phyloP scores from a whole-genome alignment of 1,284 basidiomycete genomes.

The Naganishia cerealis region DNA sequence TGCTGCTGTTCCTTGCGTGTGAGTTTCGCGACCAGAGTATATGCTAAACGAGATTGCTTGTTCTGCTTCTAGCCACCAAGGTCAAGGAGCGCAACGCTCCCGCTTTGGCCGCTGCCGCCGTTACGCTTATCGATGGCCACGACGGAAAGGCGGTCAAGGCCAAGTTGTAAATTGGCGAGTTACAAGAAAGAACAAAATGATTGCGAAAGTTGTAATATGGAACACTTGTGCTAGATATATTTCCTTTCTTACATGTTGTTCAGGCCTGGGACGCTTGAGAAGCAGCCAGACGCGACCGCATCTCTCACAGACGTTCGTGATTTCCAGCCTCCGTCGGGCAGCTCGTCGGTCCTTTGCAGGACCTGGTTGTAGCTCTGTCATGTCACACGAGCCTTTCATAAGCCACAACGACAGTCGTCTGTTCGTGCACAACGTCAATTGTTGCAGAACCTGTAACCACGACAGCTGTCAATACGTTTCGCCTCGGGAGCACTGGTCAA shows the following conservation, averaged over 20 bases:
- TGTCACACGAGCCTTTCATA: too few species aligned
- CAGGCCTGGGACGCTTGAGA: too few species aligned
- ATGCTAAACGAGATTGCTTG: neutral
- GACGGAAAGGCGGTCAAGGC: conserved; percentile 55
- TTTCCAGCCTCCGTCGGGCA: too few species aligned
- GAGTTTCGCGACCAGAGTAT: neutral
- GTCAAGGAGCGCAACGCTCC: conserved; percentile 59
- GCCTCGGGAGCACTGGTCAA: too few species aligned
- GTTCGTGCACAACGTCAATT: too few species aligned
- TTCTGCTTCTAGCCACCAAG: conserved; percentile 48
- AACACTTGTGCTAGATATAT: neutral
- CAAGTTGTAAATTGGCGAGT: conserved; percentile 59
- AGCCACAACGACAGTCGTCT: too few species aligned
- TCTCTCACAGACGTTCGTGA: too few species aligned
- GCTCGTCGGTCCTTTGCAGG: too few species aligned
- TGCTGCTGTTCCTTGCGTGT: neutral
- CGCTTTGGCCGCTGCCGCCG: conserved; percentile 59
- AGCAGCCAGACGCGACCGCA: too few species aligned
- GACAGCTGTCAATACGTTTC: too few species aligned
- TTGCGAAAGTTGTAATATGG: conserved; percentile 25
- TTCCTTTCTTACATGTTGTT: neutral
- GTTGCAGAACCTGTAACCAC: too few species aligned
- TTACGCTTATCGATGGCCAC: conserved; percentile 52
- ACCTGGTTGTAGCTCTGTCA: too few species aligned
- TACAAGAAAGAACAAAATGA: neutral